These are phyloP conservation scores for Cenococcum geophilum DNA, from an alignment of 495 filamentous ascomycete genomes.

Conservation along the genomic window DNA sequence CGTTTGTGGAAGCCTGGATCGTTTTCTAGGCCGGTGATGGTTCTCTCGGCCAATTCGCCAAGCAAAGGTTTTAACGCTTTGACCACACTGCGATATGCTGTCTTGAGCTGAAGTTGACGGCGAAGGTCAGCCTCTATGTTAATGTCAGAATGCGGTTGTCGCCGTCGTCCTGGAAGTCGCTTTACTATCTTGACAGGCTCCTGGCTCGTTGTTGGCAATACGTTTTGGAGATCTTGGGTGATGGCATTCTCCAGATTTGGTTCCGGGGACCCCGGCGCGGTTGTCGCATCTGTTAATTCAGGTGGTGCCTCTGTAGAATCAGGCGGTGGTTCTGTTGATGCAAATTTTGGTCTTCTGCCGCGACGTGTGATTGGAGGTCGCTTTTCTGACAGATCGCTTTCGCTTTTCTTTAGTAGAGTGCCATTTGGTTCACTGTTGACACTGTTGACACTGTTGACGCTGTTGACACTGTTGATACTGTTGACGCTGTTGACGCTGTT, in stretches of 20 bases:
- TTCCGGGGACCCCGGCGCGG: constrained; percentile 22
- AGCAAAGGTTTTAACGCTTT: constrained; percentile 36
- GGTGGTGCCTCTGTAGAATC: constrained; percentile 10
- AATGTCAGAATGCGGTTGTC: constrained; percentile 34
- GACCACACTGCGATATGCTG: constrained; percentile 33
- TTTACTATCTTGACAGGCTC: constrained; percentile 26
- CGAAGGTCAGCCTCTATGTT: constrained; percentile 37
- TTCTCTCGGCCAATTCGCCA: constrained; percentile 34
- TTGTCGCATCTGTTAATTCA: constrained; percentile 25
- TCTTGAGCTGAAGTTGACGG: constrained; percentile 38
- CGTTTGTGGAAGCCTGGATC: constrained; percentile 30
- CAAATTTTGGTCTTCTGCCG: constrained; percentile 7
- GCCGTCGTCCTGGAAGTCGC: constrained; percentile 36
- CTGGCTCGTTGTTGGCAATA: constrained; percentile 18
- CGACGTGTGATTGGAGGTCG: constrained; percentile 22
- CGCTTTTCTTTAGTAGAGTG: constrained; percentile 11
- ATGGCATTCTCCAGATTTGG: constrained; percentile 16
- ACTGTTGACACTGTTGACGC: neutral
- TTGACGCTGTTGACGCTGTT: neutral
- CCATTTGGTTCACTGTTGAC: constrained; percentile 21
- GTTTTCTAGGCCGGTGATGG: constrained; percentile 30
- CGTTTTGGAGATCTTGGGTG: constrained; percentile 17
- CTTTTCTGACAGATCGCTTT: constrained; percentile 21
- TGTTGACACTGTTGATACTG: too few relatives aligned
- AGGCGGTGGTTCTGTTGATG: neutral